These are phyloP conservation scores for Silene conica DNA, from an alignment of 148 eudicot genomes.

Conservation along the genomic window DNA sequence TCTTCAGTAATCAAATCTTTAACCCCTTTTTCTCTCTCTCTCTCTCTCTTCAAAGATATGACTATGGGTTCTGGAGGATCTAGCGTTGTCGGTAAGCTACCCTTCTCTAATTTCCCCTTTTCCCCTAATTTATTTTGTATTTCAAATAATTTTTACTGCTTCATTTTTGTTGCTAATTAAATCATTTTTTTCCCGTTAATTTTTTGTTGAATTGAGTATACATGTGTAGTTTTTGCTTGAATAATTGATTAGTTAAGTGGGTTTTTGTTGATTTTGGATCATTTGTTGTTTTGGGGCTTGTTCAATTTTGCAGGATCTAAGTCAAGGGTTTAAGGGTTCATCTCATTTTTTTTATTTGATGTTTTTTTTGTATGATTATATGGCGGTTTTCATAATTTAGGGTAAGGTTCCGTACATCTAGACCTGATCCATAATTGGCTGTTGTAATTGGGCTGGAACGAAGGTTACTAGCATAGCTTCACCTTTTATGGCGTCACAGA, in stretches of 20 bases:
- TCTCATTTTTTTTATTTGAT: neutral
- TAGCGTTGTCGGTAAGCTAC: conserved; percentile 30
- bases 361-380: too few relatives aligned
- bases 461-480: neutral
- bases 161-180: neutral
- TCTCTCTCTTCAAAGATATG: conserved; percentile 16
- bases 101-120: neutral
- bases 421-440: neutral
- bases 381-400: neutral
- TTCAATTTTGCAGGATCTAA: conserved; percentile 6
- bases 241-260: neutral
- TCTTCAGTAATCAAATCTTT: neutral
- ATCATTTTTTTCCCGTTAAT: neutral
- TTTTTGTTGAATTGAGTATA: neutral
- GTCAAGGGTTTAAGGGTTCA: conserved; percentile 4
- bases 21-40: neutral
- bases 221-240: neutral
- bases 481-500: neutral
- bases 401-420: neutral
- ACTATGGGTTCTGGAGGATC: conserved; percentile 38
- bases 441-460: neutral
- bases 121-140: neutral
- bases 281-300: neutral
- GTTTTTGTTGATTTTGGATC: neutral
- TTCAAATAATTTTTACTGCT: neutral